phyloP scores from a whole-genome alignment of 371 early-diverging fungal species.

The Gilbertella persicaria region DNA sequence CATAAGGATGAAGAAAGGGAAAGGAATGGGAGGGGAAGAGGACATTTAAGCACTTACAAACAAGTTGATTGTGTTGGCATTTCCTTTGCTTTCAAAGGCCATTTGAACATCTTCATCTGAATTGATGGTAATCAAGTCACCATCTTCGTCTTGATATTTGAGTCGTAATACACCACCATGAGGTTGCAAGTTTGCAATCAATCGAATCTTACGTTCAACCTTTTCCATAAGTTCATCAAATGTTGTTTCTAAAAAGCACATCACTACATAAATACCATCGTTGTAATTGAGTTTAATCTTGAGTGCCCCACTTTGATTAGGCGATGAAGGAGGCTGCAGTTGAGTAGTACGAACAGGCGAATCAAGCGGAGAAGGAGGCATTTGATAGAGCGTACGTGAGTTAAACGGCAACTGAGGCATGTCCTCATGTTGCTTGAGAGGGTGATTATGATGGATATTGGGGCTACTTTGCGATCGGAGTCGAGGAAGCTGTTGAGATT shows the following conservation, averaged over 20 bases:
- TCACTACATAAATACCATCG: conserved; percentile 62
- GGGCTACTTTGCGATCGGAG: conserved; percentile 67
- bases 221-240: conserved; percentile 71
- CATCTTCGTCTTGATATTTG: conserved; percentile 90
- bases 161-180: conserved; percentile 60
- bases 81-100: conserved; percentile 78
- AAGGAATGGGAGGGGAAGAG: conserved; percentile 7
- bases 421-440: conserved; percentile 22
- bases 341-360: conserved; percentile 7
- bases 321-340: background rate
- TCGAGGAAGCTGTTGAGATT: conserved; percentile 25
- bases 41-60: conserved; percentile 30
- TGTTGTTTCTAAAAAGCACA: conserved; percentile 69
- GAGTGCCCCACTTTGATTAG: conserved; percentile 1
- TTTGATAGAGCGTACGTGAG: conserved; percentile 31
- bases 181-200: conserved; percentile 36
- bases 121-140: conserved; percentile 82
- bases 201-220: conserved; percentile 60
- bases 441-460: conserved; percentile 48
- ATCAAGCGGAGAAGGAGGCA: conserved; percentile 24
- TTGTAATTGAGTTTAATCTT: background rate
- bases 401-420: conserved; percentile 28
- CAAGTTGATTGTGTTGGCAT: conserved; percentile 30
- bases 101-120: conserved; percentile 88
- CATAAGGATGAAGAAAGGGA: background rate